These are phyloP conservation scores for Suillus subaureus DNA, from an alignment of 768 basidiomycete species.

Conservation along the genomic window DNA sequence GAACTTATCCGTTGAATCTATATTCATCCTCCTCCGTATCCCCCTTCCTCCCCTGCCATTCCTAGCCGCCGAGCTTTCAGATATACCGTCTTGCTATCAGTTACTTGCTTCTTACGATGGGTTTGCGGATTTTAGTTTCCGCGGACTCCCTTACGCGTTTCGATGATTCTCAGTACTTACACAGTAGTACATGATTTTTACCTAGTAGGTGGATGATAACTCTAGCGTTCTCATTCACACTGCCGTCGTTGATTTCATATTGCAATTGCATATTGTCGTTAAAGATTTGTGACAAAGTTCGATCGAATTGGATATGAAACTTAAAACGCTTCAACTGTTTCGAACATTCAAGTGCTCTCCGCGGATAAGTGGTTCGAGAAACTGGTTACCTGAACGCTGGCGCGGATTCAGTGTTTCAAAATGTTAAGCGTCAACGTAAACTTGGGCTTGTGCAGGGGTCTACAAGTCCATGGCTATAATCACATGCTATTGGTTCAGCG, in stretches of 20 bases:
- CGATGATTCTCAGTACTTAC: conserved; percentile 19
- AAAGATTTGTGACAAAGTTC: neutral
- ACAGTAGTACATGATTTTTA: conserved; percentile 6
- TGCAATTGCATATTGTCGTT: neutral
- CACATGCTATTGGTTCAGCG: neutral
- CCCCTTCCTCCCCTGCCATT: neutral
- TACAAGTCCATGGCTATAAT: conserved; percentile 1
- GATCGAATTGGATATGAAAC: neutral
- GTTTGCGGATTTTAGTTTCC: conserved; percentile 35
- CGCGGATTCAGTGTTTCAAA: neutral
- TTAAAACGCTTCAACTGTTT: neutral
- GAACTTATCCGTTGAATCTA: neutral
- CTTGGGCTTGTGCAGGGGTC: neutral
- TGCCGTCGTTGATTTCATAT: neutral
- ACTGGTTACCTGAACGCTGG: neutral
- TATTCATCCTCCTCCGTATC: neutral
- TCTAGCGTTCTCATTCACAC: neutral
- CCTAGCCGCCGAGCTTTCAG: neutral
- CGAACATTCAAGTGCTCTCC: neutral
- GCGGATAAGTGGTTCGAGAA: neutral
- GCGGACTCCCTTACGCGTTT: conserved; percentile 21
- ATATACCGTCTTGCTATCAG: conserved; percentile 1
- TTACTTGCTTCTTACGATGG: neutral
- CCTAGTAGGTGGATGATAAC: conserved; percentile 29
- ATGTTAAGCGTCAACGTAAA: neutral